Percentiles rank a stretch among this genome's conserved stretches.
Evolutionary conservation across 345 rosid species (phyloP).

Genomic region (Conringia planisiliqua): DNA sequence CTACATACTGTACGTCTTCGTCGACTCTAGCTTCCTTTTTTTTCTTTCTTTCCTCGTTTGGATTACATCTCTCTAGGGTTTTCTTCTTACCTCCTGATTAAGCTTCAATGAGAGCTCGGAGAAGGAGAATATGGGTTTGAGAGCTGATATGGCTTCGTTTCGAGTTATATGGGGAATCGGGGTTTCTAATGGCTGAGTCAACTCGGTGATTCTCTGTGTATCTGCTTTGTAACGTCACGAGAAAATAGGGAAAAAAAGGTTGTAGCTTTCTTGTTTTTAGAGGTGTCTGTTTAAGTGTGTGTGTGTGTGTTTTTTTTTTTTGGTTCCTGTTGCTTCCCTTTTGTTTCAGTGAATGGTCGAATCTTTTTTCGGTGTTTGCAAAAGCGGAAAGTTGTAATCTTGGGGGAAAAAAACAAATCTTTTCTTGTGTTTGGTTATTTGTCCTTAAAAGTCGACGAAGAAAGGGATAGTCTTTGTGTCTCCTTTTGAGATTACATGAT

Average conservation of each 20-base stretch:
- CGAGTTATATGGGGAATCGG: slow-evolving; percentile 27
- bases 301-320: neutral
- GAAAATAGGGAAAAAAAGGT: slow-evolving; percentile 13
- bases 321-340: neutral
- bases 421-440: slow-evolving; percentile 46
- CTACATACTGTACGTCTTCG: slow-evolving; percentile 25
- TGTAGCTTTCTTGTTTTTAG: slow-evolving; percentile 23
- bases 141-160: slow-evolving; percentile 25
- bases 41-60: slow-evolving; percentile 8
- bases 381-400: slow-evolving; percentile 61
- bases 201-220: slow-evolving; percentile 20
- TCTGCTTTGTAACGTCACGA: neutral
- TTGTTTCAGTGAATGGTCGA: slow-evolving; percentile 31
- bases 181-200: slow-evolving; percentile 34
- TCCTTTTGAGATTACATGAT: slow-evolving; percentile 34
- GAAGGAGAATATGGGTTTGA: slow-evolving; percentile 34
- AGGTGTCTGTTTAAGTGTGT: slow-evolving; percentile 1
- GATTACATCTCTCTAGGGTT: slow-evolving; percentile 12
- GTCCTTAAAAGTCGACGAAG: slow-evolving; percentile 36
- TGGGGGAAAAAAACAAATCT: slow-evolving; percentile 34
- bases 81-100: neutral
- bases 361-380: slow-evolving; percentile 45
- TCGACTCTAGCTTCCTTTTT: slow-evolving; percentile 9
- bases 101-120: slow-evolving; percentile 13
- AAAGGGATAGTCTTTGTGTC: slow-evolving; percentile 40